Percentiles rank a stretch among this genome's conserved stretches.
phyloP scores from a whole-genome alignment of 352 stramenopile genomes.

The Phytophthora fragariae region DNA sequence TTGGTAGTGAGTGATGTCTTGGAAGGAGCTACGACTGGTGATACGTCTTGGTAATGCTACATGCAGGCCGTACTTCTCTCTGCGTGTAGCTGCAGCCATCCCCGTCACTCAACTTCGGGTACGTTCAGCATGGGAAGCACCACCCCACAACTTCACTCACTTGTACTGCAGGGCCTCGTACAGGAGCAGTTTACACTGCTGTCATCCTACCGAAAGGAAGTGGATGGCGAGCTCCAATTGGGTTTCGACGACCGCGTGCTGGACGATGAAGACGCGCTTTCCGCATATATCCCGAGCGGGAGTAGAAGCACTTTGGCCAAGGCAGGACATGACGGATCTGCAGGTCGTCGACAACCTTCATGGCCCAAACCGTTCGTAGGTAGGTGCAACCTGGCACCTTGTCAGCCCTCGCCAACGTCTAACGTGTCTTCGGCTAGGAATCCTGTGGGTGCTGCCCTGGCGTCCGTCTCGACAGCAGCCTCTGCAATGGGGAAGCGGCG shows the following conservation, averaged over 20 bases:
- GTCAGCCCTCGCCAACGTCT: not conserved
- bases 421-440: conserved; percentile 34
- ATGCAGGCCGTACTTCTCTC: conserved; percentile 43
- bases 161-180: conserved; percentile 35
- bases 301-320: not conserved
- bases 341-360: conserved; percentile 8
- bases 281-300: conserved; percentile 43
- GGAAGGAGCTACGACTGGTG: not conserved
- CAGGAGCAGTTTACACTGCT: conserved; percentile 52
- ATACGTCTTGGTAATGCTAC: no score
- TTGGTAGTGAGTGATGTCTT: not conserved
- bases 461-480: conserved; percentile 34
- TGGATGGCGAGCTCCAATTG: conserved; percentile 54
- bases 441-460: conserved; percentile 73
- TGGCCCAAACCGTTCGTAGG: conserved; percentile 66
- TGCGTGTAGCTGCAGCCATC: conserved; percentile 54
- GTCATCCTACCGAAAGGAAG: conserved; percentile 47
- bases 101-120: conserved; percentile 58
- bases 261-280: conserved; percentile 49
- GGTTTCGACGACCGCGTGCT: conserved; percentile 52
- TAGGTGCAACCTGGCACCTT: conserved; percentile 10
- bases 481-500: conserved; percentile 31
- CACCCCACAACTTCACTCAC: not conserved
- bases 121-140: not conserved
- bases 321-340: not conserved